phyloP scores from a whole-genome alignment of 2,329 filamentous ascomycete genomes.

The Aspergillus aculeatus region DNA sequence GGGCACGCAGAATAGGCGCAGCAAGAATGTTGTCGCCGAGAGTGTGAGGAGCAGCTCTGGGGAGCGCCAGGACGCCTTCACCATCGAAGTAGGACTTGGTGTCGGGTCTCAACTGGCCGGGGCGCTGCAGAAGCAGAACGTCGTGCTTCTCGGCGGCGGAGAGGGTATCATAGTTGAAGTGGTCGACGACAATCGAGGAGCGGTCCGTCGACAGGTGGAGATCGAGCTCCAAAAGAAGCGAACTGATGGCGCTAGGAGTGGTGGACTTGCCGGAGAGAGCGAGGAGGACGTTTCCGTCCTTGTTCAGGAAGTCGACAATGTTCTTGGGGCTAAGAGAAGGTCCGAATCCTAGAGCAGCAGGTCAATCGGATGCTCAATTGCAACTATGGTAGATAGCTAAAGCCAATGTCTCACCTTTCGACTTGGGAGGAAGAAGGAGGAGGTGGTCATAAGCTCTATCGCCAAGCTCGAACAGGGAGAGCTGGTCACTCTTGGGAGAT shows the following conservation, averaged over 20 bases:
- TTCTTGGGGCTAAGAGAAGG: conserved; percentile 81
- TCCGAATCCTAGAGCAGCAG: conserved; percentile 66
- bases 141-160: conserved; percentile 83
- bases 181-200: conserved; percentile 82
- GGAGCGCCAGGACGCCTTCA: conserved; percentile 72
- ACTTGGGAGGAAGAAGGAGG: conserved; percentile 80
- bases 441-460: conserved; percentile 90
- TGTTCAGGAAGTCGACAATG: conserved; percentile 88
- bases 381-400: neutral
- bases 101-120: conserved; percentile 63
- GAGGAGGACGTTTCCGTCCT: conserved; percentile 85
- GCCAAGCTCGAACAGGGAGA: conserved; percentile 80
- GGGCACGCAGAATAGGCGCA: conserved; percentile 77
- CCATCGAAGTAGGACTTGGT: conserved; percentile 76
- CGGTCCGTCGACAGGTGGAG: conserved; percentile 84
- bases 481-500: conserved; percentile 74
- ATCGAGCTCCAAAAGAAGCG: conserved; percentile 82
- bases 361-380: conserved; percentile 25
- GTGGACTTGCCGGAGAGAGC: conserved; percentile 71
- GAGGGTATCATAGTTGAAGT: conserved; percentile 85
- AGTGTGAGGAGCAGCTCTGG: conserved; percentile 74
- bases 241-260: conserved; percentile 70
- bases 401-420: conserved; percentile 65
- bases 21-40: conserved; percentile 78
- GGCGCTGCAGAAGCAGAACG: conserved; percentile 74